Percentiles rank a stretch among this genome's conserved stretches.
Evolutionary conservation across 2,329 filamentous ascomycete genomes (phyloP).

Genomic region (Neonectria ditissima): DNA sequence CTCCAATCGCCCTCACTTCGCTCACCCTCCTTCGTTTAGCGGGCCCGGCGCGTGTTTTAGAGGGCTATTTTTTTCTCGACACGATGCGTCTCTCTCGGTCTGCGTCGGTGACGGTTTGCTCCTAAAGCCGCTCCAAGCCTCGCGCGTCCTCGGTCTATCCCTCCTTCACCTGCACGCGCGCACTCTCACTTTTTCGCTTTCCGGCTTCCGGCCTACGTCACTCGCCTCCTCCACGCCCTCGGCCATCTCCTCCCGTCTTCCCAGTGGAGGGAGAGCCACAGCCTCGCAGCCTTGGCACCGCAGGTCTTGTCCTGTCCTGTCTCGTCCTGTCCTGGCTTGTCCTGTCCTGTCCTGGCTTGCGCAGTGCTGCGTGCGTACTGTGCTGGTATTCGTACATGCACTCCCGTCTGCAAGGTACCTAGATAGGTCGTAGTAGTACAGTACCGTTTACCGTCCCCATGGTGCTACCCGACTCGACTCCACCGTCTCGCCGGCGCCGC

Average conservation of each 20-base stretch:
- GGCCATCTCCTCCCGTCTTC: background rate
- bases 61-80: conserved; percentile 12
- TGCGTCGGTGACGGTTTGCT: conserved; percentile 4
- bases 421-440: background rate
- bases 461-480: conserved; percentile 30
- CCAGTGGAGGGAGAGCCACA: background rate
- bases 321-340: no score
- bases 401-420: background rate
- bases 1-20: conserved; percentile 12
- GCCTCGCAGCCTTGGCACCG: background rate
- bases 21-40: conserved; percentile 23
- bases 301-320: background rate
- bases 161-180: no score
- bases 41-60: conserved; percentile 20
- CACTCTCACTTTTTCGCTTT: no score
- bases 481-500: conserved; percentile 29
- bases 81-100: conserved; percentile 27
- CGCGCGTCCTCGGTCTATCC: background rate
- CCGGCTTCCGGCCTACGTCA: background rate
- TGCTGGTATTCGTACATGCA: background rate
- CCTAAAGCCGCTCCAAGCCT: background rate
- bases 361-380: background rate
- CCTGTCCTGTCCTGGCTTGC: background rate
- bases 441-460: background rate
- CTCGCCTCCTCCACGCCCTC: background rate